Percentiles rank a stretch among this genome's conserved stretches.
These are phyloP conservation scores for Daldinia childiae DNA, from an alignment of 495 filamentous ascomycete genomes.

Conservation along the genomic window DNA sequence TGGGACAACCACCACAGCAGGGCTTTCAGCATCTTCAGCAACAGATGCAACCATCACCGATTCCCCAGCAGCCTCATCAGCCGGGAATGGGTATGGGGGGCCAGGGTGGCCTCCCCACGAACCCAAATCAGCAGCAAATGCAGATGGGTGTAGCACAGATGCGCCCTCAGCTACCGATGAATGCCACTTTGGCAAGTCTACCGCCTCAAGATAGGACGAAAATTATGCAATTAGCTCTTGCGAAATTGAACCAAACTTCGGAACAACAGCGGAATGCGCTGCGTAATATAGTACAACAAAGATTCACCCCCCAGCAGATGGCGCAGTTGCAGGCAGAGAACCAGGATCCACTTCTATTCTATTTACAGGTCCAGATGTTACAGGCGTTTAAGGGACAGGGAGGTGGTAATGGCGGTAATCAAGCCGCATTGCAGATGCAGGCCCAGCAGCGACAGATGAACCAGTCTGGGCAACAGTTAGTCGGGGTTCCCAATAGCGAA, in stretches of 20 bases:
- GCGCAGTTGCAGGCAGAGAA: slow-evolving; percentile 47
- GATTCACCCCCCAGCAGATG: slow-evolving; percentile 44
- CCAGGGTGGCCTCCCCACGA: slow-evolving; percentile 46
- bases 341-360: slow-evolving; percentile 54
- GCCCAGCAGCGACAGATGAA: slow-evolving; percentile 52
- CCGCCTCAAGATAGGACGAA: slow-evolving; percentile 42
- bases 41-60: slow-evolving; percentile 58
- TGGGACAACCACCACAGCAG: slow-evolving; percentile 54
- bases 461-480: slow-evolving; percentile 48
- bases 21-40: slow-evolving; percentile 60
- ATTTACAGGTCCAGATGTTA: slow-evolving; percentile 54
- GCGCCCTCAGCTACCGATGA: slow-evolving; percentile 37
- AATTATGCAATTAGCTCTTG: slow-evolving; percentile 44
- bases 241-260: slow-evolving; percentile 35
- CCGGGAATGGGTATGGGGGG: slow-evolving; percentile 50
- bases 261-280: slow-evolving; percentile 49
- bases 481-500: slow-evolving; percentile 46
- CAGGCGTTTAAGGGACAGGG: slow-evolving; percentile 34
- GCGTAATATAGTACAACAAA: slow-evolving; percentile 46
- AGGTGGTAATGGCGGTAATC: slow-evolving; percentile 36
- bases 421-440: slow-evolving; percentile 45
- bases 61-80: slow-evolving; percentile 53
- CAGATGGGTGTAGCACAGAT: slow-evolving; percentile 45
- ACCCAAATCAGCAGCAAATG: slow-evolving; percentile 54
- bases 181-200: slow-evolving; percentile 40